Conservation (phyloP, 176 grass and related monocot species). For the Oryza brachyantha region DNA sequence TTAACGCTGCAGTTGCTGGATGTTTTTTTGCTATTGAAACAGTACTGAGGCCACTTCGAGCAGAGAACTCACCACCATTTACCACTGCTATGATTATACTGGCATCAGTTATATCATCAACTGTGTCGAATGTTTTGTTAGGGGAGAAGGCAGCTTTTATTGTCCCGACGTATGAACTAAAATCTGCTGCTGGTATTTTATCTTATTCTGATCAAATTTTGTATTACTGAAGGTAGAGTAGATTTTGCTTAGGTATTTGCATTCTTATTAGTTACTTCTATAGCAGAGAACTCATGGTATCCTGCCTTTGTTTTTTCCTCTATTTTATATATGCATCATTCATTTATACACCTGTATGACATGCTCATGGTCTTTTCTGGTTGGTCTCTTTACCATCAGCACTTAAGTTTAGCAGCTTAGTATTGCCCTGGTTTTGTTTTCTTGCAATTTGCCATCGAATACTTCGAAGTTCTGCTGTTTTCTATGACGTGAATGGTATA, state of each 20-base stretch:
- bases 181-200: constrained; percentile 99
- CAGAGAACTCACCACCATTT: constrained; percentile 97
- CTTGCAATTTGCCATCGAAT: neutral
- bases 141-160: constrained; percentile 92
- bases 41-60: constrained; percentile 90
- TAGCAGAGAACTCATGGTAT: neutral
- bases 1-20: constrained; percentile 95
- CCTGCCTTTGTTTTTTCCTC: neutral
- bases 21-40: constrained; percentile 99
- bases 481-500: neutral
- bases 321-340: neutral
- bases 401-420: neutral
- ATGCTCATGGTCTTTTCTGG: constrained; percentile 1
- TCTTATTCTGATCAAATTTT: constrained; percentile 67
- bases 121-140: constrained; percentile 89
- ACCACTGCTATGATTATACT: constrained; percentile 99
- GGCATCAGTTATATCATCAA: constrained; percentile 98
- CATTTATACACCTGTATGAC: neutral
- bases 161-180: constrained; percentile 98
- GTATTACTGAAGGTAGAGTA: constrained; percentile 43
- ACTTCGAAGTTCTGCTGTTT: neutral
- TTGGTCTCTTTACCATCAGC: neutral
- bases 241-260: constrained; percentile 22
- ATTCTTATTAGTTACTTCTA: neutral
- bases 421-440: neutral